These are phyloP conservation scores for Sonneratia alba DNA, from an alignment of 345 rosid species.

Conservation along the genomic window DNA sequence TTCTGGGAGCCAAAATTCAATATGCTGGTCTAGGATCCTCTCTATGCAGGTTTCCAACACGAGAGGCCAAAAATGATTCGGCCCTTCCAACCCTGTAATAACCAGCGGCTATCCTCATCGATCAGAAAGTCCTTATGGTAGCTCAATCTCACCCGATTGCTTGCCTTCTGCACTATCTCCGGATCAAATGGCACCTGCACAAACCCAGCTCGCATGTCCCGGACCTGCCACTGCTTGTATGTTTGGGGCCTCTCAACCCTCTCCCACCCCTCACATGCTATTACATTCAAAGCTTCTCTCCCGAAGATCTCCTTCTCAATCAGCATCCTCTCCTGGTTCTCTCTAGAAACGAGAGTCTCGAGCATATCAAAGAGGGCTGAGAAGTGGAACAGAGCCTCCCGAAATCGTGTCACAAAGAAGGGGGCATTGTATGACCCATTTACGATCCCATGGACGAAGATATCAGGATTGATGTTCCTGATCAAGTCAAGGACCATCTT, in stretches of 20 bases:
- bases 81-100: constrained; percentile 95
- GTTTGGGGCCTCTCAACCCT: constrained; percentile 96
- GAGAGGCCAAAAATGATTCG: constrained; percentile 66
- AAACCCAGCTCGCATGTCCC: constrained; percentile 72
- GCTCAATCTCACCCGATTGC: constrained; percentile 24
- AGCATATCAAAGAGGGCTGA: constrained; percentile 85
- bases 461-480: constrained; percentile 54
- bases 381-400: constrained; percentile 90
- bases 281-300: constrained; percentile 70
- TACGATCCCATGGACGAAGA: constrained; percentile 50
- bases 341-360: constrained; percentile 67
- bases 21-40: constrained; percentile 1
- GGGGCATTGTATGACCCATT: constrained; percentile 83
- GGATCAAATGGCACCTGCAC: constrained; percentile 49
- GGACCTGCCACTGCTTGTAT: constrained; percentile 83
- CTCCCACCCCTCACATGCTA: constrained; percentile 89
- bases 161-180: constrained; percentile 31
- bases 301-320: constrained; percentile 70
- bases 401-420: constrained; percentile 74
- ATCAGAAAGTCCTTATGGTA: constrained; percentile 80
- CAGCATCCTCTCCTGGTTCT: constrained; percentile 59
- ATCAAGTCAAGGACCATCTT: constrained; percentile 48
- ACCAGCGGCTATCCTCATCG: constrained; percentile 64
- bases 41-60: constrained; percentile 61
- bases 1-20: neutral